These are phyloP conservation scores for Sporisorium sorghi DNA, from an alignment of 1,284 basidiomycete species.

Conservation along the genomic window DNA sequence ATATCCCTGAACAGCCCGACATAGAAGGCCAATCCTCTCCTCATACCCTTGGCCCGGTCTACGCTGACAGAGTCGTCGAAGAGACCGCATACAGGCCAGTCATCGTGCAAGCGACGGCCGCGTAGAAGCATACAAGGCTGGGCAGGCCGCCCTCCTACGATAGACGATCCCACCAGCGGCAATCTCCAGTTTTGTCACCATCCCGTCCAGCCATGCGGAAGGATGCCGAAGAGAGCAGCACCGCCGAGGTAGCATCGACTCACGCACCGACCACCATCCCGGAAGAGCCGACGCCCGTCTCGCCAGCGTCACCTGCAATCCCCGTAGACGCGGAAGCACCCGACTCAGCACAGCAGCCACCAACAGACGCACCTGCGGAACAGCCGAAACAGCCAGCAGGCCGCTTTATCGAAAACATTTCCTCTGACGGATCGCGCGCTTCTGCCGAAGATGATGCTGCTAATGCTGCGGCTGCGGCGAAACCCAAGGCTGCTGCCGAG, in stretches of 20 bases:
- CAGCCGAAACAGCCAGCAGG: constrained; percentile 16
- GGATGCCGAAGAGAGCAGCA: constrained; percentile 9
- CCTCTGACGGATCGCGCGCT: constrained; percentile 37
- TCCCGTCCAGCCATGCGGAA: constrained; percentile 4
- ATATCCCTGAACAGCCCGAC: neutral
- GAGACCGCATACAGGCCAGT: neutral
- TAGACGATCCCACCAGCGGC: neutral
- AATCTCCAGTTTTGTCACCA: neutral
- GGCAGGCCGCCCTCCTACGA: neutral
- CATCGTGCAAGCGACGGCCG: neutral
- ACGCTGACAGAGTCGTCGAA: neutral
- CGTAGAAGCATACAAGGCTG: neutral
- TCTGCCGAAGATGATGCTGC: constrained; percentile 32
- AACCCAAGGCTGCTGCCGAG: neutral
- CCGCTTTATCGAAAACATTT: constrained; percentile 46
- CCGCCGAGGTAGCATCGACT: constrained; percentile 14
- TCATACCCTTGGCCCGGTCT: neutral
- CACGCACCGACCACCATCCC: constrained; percentile 37
- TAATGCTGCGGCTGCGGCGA: too few relatives aligned
- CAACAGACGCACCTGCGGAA: neutral
- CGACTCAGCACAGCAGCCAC: neutral
- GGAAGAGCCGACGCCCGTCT: constrained; percentile 33
- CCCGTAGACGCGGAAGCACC: constrained; percentile 3
- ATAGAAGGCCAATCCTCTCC: neutral
- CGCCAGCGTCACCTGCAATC: constrained; percentile 18